Percentiles rank a stretch among this genome's conserved stretches.
Evolutionary conservation across 805 yeast genomes (phyloP).

Genomic region (Zygosaccharomyces kombuchaensis): DNA sequence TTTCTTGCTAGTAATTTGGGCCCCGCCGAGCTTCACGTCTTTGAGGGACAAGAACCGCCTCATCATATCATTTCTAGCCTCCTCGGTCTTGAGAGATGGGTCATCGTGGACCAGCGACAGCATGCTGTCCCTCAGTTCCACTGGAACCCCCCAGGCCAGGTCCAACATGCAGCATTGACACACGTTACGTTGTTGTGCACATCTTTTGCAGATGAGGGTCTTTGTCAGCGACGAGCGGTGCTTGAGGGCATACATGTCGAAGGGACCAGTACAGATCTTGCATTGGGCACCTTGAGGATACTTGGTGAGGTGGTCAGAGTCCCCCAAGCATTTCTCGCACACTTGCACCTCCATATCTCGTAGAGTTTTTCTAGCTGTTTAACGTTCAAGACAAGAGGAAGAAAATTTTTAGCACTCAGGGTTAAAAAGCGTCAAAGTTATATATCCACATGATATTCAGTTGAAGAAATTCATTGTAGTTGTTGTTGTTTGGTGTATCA

Average conservation of each 20-base stretch:
- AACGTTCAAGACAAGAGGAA: not conserved
- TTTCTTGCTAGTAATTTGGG: conserved; percentile 30
- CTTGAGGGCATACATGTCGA: conserved; percentile 63
- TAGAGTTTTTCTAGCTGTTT: too few relatives aligned
- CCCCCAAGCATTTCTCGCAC: conserved; percentile 54
- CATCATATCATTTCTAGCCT: conserved; percentile 50
- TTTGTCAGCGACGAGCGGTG: conserved; percentile 45
- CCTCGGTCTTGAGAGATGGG: conserved; percentile 31
- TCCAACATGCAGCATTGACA: conserved; percentile 89
- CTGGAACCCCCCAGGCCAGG: conserved; percentile 73
- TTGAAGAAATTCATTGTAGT: conserved; percentile 65
- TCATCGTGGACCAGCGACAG: conserved; percentile 62
- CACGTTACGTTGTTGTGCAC: conserved; percentile 74
- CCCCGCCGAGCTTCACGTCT: conserved; percentile 40
- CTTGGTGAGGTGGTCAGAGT: conserved; percentile 47
- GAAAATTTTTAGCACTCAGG: conserved; percentile 40
- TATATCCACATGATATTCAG: conserved; percentile 57
- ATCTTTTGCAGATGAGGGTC: conserved; percentile 72
- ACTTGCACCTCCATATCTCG: conserved; percentile 1
- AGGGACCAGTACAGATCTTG: conserved; percentile 79
- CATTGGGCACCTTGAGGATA: conserved; percentile 77
- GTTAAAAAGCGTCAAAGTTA: conserved; percentile 61
- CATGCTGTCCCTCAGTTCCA: conserved; percentile 75
- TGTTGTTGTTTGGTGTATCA: conserved; percentile 41
- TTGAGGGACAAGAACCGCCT: conserved; percentile 54